These are phyloP conservation scores for Hymenoscyphus repandus DNA, from an alignment of 2,329 filamentous ascomycete species.

Conservation along the genomic window DNA sequence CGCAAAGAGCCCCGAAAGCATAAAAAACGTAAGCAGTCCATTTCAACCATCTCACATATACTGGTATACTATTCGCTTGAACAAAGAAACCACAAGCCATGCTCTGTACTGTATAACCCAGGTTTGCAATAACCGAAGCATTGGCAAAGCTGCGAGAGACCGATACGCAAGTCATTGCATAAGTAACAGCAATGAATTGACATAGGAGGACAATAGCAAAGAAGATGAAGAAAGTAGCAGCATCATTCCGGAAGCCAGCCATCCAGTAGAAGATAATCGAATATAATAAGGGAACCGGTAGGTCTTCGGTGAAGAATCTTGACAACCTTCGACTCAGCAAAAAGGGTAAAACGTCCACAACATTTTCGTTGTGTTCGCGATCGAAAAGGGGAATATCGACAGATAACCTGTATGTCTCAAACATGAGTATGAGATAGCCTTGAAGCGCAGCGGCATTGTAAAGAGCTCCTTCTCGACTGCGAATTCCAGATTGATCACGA, in stretches of 20 bases:
- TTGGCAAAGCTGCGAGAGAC: constrained; percentile 62
- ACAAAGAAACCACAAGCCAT: constrained; percentile 75
- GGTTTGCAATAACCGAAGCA: constrained; percentile 66
- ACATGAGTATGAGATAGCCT: constrained; percentile 70
- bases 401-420: constrained; percentile 70
- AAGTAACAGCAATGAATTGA: constrained; percentile 69
- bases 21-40: constrained; percentile 64
- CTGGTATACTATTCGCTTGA: constrained; percentile 64
- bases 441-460: constrained; percentile 69
- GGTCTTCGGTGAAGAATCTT: constrained; percentile 63
- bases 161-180: constrained; percentile 63
- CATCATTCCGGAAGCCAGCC: constrained; percentile 63
- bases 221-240: constrained; percentile 64
- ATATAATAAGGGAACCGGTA: constrained; percentile 67
- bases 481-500: constrained; percentile 63
- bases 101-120: constrained; percentile 67
- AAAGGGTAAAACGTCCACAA: constrained; percentile 64
- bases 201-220: constrained; percentile 62
- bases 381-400: constrained; percentile 73
- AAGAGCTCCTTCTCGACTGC: constrained; percentile 66
- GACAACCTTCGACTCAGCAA: constrained; percentile 65
- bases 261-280: constrained; percentile 73
- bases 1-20: constrained; percentile 63
- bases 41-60: constrained; percentile 77
- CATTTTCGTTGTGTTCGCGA: constrained; percentile 67